A percentile compares a stretch with the other conserved stretches of the same genome.
Conservation (phyloP, 1,284 basidiomycete genomes). For the Malassezia furfur region DNA sequence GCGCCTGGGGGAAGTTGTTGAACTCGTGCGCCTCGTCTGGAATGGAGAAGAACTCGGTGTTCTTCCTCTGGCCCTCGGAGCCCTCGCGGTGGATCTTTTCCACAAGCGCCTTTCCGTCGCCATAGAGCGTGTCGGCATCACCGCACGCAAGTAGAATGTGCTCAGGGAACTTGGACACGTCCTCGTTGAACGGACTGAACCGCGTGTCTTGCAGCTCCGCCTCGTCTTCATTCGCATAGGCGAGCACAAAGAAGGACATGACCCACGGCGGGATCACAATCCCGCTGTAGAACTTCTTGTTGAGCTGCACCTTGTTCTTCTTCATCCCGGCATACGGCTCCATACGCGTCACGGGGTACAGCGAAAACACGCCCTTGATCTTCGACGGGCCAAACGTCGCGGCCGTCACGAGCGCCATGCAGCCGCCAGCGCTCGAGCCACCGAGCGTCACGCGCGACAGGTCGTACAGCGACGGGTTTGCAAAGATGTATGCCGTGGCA, state of each 20-base stretch:
- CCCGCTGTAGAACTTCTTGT: slow-evolving; percentile 19
- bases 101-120: slow-evolving; percentile 22
- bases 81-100: slow-evolving; percentile 25
- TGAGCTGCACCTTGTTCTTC: not conserved
- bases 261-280: slow-evolving; percentile 21
- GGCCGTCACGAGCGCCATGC: slow-evolving; percentile 27
- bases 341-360: slow-evolving; percentile 28
- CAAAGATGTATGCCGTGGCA: slow-evolving; percentile 20
- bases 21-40: slow-evolving; percentile 37
- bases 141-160: slow-evolving; percentile 29
- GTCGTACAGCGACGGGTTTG: slow-evolving; percentile 23
- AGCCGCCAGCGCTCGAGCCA: slow-evolving; percentile 37
- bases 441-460: slow-evolving; percentile 23
- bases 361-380: slow-evolving; percentile 24
- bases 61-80: not conserved
- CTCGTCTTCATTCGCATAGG: slow-evolving; percentile 21
- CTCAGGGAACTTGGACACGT: slow-evolving; percentile 20
- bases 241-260: slow-evolving; percentile 21
- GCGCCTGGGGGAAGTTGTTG: slow-evolving; percentile 24
- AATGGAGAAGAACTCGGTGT: slow-evolving; percentile 24
- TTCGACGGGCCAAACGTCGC: slow-evolving; percentile 21
- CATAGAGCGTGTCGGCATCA: slow-evolving; percentile 30
- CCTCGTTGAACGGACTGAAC: slow-evolving; percentile 20
- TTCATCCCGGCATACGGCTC: not conserved
- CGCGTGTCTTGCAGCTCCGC: slow-evolving; percentile 20